Evolutionary conservation across 345 rosid genomes (phyloP).

Genomic region (Ailanthus altissimus): DNA sequence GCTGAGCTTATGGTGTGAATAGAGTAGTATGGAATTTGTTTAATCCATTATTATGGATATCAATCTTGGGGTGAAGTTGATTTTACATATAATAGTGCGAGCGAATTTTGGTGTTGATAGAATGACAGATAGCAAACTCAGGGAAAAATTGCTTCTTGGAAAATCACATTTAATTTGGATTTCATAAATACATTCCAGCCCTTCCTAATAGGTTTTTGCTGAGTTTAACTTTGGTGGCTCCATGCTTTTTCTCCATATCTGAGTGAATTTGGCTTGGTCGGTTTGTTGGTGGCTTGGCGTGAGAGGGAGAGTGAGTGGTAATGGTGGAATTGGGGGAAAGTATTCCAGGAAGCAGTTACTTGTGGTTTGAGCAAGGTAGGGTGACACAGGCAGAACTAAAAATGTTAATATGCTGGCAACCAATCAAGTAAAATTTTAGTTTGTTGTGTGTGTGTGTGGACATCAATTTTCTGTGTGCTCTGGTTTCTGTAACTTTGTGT

Average conservation of each 20-base stretch:
- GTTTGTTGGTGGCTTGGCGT: not conserved
- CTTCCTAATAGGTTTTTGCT: not conserved
- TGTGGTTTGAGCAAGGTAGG: not conserved
- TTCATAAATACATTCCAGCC: not conserved
- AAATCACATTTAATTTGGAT: not conserved
- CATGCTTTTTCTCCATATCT: not conserved
- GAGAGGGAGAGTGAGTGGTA: slow-evolving; percentile 3
- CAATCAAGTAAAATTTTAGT: not conserved
- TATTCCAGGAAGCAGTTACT: not conserved
- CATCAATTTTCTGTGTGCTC: not conserved
- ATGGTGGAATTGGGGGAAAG: not conserved
- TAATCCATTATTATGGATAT: not conserved
- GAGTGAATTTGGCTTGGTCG: not conserved
- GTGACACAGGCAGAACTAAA: not conserved
- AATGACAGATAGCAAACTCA: not conserved
- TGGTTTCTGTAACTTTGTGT: not conserved
- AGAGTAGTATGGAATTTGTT: not conserved
- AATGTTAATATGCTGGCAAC: not conserved
- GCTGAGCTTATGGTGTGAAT: not conserved
- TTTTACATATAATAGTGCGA: not conserved
- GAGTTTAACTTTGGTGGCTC: slow-evolving; percentile 1
- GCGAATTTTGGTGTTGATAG: not conserved
- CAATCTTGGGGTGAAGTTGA: not conserved
- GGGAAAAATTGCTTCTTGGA: not conserved
- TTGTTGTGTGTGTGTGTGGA: not conserved